These are phyloP conservation scores for Phlebopus sp. DNA, from an alignment of 1,284 basidiomycete genomes.

Conservation along the genomic window DNA sequence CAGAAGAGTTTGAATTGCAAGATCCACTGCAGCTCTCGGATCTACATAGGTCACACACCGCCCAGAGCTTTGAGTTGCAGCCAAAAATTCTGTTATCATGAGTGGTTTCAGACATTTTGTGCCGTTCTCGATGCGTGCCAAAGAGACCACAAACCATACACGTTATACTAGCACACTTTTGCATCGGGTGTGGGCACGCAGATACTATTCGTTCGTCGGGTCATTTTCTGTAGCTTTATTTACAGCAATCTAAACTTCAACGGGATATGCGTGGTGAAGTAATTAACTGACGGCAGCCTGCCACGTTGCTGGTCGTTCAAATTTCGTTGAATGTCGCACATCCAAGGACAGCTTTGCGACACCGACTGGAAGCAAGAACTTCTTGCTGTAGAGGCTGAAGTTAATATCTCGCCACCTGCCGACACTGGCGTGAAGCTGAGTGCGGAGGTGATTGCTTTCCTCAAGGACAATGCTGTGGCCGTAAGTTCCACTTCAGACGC, in stretches of 20 bases:
- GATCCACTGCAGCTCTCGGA: not conserved
- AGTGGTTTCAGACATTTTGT: not conserved
- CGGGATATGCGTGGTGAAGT: too few species aligned
- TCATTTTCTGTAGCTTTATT: too few species aligned
- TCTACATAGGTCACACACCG: not conserved
- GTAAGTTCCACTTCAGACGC: too few species aligned
- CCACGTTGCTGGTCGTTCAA: too few species aligned
- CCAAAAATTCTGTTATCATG: not conserved
- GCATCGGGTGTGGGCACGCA: not conserved
- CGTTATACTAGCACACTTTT: not conserved
- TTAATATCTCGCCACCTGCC: conserved; percentile 19
- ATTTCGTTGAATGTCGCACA: too few species aligned
- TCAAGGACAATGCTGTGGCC: conserved; percentile 19
- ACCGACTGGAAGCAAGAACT: not conserved
- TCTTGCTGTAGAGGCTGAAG: conserved; percentile 13
- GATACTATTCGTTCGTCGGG: not conserved
- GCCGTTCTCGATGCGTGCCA: not conserved
- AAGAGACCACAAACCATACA: not conserved
- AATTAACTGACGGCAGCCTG: too few species aligned
- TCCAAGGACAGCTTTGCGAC: too few species aligned
- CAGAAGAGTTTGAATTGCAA: not conserved
- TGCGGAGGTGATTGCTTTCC: conserved; percentile 20
- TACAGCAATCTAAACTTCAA: too few species aligned
- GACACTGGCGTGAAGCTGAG: conserved; percentile 17
- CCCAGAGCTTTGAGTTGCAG: conserved; percentile 2